Conservation (phyloP, 2,329 filamentous ascomycete species). For the Raffaelea ambrosiae region DNA sequence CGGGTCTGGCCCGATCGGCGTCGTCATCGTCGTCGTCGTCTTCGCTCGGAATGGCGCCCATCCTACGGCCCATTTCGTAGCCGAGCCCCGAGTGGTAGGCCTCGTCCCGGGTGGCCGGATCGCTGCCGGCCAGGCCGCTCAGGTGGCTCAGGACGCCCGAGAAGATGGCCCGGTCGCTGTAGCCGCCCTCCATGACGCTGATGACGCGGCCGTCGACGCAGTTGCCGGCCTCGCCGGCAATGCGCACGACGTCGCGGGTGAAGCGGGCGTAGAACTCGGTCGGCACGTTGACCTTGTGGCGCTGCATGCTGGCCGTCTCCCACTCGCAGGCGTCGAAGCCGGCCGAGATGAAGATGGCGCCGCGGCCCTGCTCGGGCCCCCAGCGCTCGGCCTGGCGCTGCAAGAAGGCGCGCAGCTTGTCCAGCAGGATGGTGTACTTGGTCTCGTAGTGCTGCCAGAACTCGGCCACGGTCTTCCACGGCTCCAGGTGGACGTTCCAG, state of each 20-base stretch:
- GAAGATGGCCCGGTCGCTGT: constrained; percentile 82
- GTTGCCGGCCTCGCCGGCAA: constrained; percentile 72
- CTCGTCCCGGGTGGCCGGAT: constrained; percentile 30
- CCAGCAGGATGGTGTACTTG: constrained; percentile 66
- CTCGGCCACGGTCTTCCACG: constrained; percentile 73
- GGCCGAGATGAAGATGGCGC: constrained; percentile 88
- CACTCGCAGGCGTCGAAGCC: constrained; percentile 97
- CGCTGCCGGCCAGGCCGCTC: constrained; percentile 63
- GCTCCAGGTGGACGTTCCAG: constrained; percentile 91
- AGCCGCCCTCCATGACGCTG: constrained; percentile 91
- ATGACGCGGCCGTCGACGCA: constrained; percentile 77
- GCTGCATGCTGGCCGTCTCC: constrained; percentile 88
- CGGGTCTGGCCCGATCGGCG: constrained; percentile 16
- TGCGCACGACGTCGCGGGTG: constrained; percentile 71
- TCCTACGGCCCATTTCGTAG: constrained; percentile 42
- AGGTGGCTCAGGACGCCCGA: constrained; percentile 88
- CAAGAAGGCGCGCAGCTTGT: constrained; percentile 76
- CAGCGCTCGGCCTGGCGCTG: constrained; percentile 56
- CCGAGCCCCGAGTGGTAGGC: constrained; percentile 34
- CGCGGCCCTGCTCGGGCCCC: constrained; percentile 38
- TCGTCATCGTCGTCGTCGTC: background rate
- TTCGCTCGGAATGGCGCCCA: background rate
- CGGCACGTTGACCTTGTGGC: constrained; percentile 90
- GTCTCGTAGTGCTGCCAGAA: constrained; percentile 86
- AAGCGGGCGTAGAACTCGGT: constrained; percentile 94